These are phyloP conservation scores for Penicillium antarcticum DNA, from an alignment of 495 filamentous ascomycete species.

Conservation along the genomic window DNA sequence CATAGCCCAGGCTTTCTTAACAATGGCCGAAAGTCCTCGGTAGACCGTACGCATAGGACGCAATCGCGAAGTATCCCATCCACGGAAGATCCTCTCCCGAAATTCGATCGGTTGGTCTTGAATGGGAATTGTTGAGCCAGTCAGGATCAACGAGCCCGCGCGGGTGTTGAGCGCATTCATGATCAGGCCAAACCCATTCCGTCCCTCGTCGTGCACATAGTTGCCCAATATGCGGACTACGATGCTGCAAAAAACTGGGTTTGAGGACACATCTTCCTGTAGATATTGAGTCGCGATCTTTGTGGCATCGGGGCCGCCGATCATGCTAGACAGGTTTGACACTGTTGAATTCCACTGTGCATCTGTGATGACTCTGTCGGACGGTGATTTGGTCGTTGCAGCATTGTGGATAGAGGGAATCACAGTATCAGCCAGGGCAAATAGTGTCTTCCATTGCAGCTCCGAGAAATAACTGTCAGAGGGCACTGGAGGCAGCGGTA, in stretches of 20 bases:
- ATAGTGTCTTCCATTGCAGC: constrained; percentile 53
- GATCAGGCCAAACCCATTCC: constrained; percentile 48
- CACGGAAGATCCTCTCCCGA: constrained; percentile 57
- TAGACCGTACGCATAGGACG: constrained; percentile 53
- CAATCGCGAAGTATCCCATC: constrained; percentile 58
- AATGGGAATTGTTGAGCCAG: constrained; percentile 59
- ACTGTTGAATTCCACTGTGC: constrained; percentile 33
- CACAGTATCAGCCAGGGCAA: constrained; percentile 53
- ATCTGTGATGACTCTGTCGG: constrained; percentile 32
- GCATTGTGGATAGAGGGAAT: constrained; percentile 48
- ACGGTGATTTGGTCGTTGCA: constrained; percentile 17
- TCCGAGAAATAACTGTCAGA: constrained; percentile 40
- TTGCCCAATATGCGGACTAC: constrained; percentile 42
- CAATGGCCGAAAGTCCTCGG: constrained; percentile 53
- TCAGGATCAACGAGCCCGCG: constrained; percentile 64
- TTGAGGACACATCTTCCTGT: constrained; percentile 46
- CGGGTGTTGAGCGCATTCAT: constrained; percentile 56
- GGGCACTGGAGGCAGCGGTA: constrained; percentile 40
- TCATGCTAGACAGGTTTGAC: constrained; percentile 21
- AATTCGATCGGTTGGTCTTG: constrained; percentile 58
- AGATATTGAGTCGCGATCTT: constrained; percentile 41
- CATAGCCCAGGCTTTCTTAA: constrained; percentile 56
- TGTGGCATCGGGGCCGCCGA: constrained; percentile 29
- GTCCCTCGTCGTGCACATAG: constrained; percentile 44
- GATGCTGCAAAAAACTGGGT: constrained; percentile 41